Percentiles rank a stretch among this genome's conserved stretches.
Evolutionary conservation across 73 alveolate species (phyloP).

Genomic region (Breviolum minutum): DNA sequence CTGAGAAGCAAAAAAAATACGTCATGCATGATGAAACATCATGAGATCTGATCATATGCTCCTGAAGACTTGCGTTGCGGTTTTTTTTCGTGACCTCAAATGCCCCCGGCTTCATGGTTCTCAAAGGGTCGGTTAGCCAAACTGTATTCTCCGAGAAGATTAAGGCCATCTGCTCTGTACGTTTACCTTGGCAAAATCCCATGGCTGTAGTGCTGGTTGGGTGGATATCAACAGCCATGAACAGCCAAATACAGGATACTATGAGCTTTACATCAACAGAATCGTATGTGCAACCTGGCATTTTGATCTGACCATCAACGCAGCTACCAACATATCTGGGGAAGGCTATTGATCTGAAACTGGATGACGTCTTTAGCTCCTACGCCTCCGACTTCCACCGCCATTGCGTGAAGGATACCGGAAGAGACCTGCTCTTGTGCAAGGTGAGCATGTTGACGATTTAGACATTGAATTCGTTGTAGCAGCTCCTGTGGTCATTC

Average conservation of each 20-base stretch:
- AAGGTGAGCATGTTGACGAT: constrained; percentile 42
- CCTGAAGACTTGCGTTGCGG: background rate
- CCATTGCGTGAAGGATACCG: too few relatives aligned
- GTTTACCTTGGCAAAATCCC: constrained; percentile 24
- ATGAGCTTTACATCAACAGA: too few relatives aligned
- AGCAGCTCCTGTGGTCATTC: constrained; percentile 48
- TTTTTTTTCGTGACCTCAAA: background rate
- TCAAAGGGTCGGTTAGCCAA: constrained; percentile 64
- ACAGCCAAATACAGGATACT: too few relatives aligned
- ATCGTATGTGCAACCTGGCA: too few relatives aligned
- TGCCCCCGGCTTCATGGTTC: background rate
- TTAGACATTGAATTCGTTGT: constrained; percentile 41
- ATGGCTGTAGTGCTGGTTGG: background rate
- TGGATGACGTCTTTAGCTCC: too few relatives aligned
- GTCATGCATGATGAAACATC: background rate
- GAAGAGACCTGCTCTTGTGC: constrained; percentile 63
- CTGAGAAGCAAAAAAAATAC: background rate
- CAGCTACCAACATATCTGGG: too few relatives aligned
- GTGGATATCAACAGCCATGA: too few relatives aligned
- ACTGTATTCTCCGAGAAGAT: constrained; percentile 81
- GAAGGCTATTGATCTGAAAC: too few relatives aligned
- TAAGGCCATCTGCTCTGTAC: constrained; percentile 81
- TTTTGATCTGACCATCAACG: too few relatives aligned
- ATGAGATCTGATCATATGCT: background rate
- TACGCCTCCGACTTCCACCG: too few relatives aligned